A percentile compares a stretch with the other conserved stretches of the same genome.
phyloP scores from a whole-genome alignment of 75 land plant species.

The Sequoiadendron giganteum region DNA sequence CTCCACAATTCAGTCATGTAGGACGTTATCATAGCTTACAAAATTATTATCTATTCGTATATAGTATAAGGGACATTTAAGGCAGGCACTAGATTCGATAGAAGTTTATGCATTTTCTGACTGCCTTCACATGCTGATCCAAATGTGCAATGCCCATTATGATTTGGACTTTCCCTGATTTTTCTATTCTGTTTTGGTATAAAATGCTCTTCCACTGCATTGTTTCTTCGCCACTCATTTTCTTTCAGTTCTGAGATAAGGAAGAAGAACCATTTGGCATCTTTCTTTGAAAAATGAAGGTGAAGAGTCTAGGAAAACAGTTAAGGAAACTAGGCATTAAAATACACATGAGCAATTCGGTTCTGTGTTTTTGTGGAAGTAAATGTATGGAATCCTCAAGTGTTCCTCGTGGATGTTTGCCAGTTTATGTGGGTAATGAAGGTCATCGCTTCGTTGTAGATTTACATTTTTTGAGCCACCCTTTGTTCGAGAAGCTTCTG shows the following conservation, averaged over 20 bases:
- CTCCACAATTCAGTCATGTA: too few species aligned
- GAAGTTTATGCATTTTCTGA: too few species aligned
- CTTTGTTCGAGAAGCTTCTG: conserved; percentile 31
- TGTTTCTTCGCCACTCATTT: not conserved
- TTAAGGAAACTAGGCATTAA: not conserved
- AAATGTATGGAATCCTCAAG: not conserved
- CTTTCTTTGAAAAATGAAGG: not conserved
- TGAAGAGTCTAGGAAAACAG: not conserved
- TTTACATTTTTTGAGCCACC: conserved; percentile 34
- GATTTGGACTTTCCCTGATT: too few species aligned
- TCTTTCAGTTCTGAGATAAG: too few species aligned
- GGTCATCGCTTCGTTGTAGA: conserved; percentile 25
- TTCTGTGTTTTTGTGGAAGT: not conserved
- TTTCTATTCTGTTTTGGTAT: too few species aligned
- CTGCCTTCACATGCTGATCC: too few species aligned
- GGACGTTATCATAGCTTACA: too few species aligned
- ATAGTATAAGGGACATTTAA: too few species aligned
- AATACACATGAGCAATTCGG: not conserved
- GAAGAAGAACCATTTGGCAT: not conserved
- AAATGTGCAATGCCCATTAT: too few species aligned
- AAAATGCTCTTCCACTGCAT: not conserved
- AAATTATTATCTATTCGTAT: too few species aligned
- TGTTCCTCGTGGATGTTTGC: conserved; percentile 29
- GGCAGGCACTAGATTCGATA: too few species aligned
- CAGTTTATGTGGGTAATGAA: conserved; percentile 35